Base-by-base conservation (phyloP, 768 basidiomycete genomes). In the Boletus eberwhitei region DNA sequence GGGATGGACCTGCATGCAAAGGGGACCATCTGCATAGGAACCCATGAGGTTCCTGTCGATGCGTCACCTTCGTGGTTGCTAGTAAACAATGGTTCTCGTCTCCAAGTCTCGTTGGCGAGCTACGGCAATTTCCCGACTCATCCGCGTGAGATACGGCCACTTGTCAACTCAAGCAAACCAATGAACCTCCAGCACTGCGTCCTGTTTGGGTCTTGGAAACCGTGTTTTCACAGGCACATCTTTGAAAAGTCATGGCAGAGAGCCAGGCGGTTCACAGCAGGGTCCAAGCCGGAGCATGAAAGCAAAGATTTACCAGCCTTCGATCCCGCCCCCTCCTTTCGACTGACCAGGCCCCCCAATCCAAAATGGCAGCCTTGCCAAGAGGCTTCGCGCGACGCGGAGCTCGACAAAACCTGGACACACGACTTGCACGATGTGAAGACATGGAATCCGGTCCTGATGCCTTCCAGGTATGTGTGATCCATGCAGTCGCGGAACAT, bases 321-420 rank as follows among this genome's bases (percentile, higher is more conserved):
- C 47, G 47, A 71, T 60, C 61, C 67, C 58, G 34, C 58, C 32
- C 60, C 61, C 17, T 56, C 67, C 8, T 77, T 77, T 51, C 66
- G 60, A 58, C 58, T 71, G 35, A 76, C 74, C 12, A 58, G 62
- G 26, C 55, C 75, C 13, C 77, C 78, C 1, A 73, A 73, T 61
- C 74, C 76, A 21, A 52, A 50, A 19, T 81, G 80, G 81, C 71
- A 69, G 22, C 63, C 74, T 31, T 78, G 78, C 35, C 71, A 77
- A 38, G 75, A 77, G 16, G 64, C 68, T 55, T 60, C 60, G 35
- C 47, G 50, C 17, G 42, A 54, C 17, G 53, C 59, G 29, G 59
- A 58, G 8, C 48, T 64, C 31, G 59, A 53, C 48, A 61, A 56
- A 58, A 59, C 60, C 48, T 71, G 73, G 74, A 58, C 62, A 54